phyloP scores from a whole-genome alignment of 208 protist genomes.

The Leishmania tropica region DNA sequence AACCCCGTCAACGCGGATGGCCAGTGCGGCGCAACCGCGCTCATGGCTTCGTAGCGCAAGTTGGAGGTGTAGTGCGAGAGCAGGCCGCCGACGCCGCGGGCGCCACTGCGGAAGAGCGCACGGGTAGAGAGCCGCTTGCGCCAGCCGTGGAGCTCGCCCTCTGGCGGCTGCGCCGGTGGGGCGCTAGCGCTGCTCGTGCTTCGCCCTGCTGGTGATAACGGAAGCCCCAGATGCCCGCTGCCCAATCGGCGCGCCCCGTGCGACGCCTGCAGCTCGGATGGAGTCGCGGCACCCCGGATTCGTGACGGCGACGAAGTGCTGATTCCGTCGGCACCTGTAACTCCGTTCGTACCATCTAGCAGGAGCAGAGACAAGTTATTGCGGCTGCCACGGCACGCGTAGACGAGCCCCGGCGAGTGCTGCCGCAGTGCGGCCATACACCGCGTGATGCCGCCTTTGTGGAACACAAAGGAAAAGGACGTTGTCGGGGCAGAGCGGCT shows the following conservation, averaged over 20 bases:
- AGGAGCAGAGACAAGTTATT: slow-evolving; percentile 6
- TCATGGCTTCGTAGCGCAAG: background rate
- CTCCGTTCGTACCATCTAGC: background rate
- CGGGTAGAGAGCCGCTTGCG: slow-evolving; percentile 6
- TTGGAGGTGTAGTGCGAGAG: slow-evolving; percentile 1
- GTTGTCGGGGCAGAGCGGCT: background rate
- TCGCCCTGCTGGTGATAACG: background rate
- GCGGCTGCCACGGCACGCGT: slow-evolving; percentile 1
- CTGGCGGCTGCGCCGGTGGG: background rate
- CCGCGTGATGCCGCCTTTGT: slow-evolving; percentile 40
- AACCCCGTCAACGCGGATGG: background rate
- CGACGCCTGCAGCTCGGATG: background rate
- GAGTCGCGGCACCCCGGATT: background rate
- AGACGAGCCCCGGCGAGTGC: slow-evolving; percentile 20
- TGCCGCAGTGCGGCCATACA: slow-evolving; percentile 30
- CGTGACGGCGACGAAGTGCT: background rate
- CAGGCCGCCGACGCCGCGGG: background rate
- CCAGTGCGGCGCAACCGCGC: background rate
- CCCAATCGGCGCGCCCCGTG: background rate
- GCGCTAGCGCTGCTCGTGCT: background rate
- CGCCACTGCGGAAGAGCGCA: background rate
- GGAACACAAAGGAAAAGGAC: slow-evolving; percentile 35
- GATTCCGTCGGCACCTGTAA: background rate
- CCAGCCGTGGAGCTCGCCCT: slow-evolving; percentile 2
- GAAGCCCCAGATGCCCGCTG: background rate